Base-by-base conservation (phyloP, 345 rosid genomes). In the Trapa bicornis region DNA sequence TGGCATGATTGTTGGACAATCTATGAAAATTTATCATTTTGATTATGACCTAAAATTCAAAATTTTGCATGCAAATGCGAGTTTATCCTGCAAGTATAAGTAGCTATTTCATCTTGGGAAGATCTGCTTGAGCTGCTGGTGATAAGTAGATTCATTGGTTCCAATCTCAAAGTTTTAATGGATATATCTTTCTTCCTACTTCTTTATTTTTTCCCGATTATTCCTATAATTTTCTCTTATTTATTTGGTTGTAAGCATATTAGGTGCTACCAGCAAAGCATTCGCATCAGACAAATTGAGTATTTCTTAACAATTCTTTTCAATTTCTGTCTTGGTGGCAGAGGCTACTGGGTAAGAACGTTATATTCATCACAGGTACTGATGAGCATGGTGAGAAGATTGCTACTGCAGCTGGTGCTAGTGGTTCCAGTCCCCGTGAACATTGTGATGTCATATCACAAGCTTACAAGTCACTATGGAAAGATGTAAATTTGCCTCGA, bases 301-400 rank as follows among this genome's bases (percentile, higher is more conserved):
- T 32, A 52, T 29, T 48, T 65, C 15, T 39, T 22, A 36, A 52
- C 38, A 8, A 60, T 15, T 5, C 53, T 75, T 41, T 33, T 56
- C 65, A 45, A 37, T 66, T 17, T 70, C 54, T n/a, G 43, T n/a
- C 65, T 45, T 66, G 67, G 71, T 80, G 81, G 78, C 86, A 93
- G 98, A 87, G 98, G 79, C 94, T 89, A 61, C 75, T 79, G 53
- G 96, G 96, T 5, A 93, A 88, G 69, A 82, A 79, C 70, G 98
- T 93, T 73, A 81, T 88, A 71, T 82, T 93, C 58, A 79, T 93
- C 66, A 89, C 98, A 4, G 96, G 98, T 54, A 88, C 98, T 0
- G 98, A 93, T 72, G 97, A 93, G 68, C 97, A 93, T 29, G 98
- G 98, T 38, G 97, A 93, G 85, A 93, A 93, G 85, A 87, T 93